phyloP scores from a whole-genome alignment of 2,329 filamentous ascomycete genomes.

The Trichoderma semiorbis region DNA sequence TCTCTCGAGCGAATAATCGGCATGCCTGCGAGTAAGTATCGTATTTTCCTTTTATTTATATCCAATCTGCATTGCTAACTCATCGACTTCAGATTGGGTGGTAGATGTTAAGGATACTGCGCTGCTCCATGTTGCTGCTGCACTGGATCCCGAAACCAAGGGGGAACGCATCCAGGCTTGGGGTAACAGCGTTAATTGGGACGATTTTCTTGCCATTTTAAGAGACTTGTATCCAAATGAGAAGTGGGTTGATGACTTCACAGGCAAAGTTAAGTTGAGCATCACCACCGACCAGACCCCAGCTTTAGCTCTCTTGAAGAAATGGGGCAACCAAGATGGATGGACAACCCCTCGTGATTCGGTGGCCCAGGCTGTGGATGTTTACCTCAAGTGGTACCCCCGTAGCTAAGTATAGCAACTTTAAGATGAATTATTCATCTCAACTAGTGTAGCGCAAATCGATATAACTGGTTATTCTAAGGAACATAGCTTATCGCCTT shows the following conservation, averaged over 20 bases:
- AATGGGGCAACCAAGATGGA: neutral
- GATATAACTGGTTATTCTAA: neutral
- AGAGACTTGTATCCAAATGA: constrained; percentile 24
- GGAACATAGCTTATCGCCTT: neutral
- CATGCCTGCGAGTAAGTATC: neutral
- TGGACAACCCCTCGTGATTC: neutral
- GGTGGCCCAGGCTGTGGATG: neutral
- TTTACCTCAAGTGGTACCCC: neutral
- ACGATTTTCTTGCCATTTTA: constrained; percentile 31
- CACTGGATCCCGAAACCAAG: constrained; percentile 27
- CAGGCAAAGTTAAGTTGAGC: neutral
- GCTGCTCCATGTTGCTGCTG: constrained; percentile 29
- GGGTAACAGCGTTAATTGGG: constrained; percentile 25
- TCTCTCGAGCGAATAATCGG: neutral
- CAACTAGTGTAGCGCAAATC: neutral
- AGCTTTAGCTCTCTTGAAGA: neutral
- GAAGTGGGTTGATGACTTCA: constrained; percentile 18
- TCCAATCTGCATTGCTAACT: neutral
- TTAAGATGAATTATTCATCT: neutral
- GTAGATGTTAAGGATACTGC: constrained; percentile 30
- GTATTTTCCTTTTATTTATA: neutral
- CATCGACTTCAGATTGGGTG: neutral
- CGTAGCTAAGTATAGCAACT: neutral
- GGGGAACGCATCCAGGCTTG: constrained; percentile 29
- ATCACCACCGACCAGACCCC: neutral